phyloP scores from a whole-genome alignment of 2,329 filamentous ascomycete genomes.

The Epichloe hybrida region DNA sequence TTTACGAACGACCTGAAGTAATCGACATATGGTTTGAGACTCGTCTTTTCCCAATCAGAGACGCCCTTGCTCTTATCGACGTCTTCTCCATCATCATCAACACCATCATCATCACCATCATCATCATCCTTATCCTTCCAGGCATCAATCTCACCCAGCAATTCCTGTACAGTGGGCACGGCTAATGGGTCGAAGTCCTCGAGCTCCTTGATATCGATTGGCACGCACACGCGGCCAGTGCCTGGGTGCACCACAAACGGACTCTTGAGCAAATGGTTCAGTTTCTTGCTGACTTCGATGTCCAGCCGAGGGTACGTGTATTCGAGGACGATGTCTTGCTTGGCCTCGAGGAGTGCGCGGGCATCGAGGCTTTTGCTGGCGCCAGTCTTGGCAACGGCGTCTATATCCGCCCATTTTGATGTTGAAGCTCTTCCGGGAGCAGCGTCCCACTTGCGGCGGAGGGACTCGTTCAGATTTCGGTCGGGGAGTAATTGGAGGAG shows the following conservation, averaged over 20 bases:
- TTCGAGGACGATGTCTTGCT: constrained; percentile 91
- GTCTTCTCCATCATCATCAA: constrained; percentile 27
- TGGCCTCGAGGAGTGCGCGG: constrained; percentile 67
- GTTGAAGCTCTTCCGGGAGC: constrained; percentile 62
- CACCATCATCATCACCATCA: constrained; percentile 21
- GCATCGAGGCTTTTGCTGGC: constrained; percentile 59
- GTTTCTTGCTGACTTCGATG: constrained; percentile 92
- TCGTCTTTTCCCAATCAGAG: constrained; percentile 94
- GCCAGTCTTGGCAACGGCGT: constrained; percentile 66
- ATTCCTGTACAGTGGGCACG: constrained; percentile 77
- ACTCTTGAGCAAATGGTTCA: constrained; percentile 94
- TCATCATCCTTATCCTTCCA: constrained; percentile 44
- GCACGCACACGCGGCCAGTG: constrained; percentile 88
- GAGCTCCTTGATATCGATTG: constrained; percentile 62
- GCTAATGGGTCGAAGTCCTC: constrained; percentile 75
- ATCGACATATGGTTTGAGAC: constrained; percentile 83
- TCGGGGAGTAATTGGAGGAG: constrained; percentile 81
- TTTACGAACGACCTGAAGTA: constrained; percentile 75
- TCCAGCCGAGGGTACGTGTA: constrained; percentile 97
- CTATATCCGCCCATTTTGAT: constrained; percentile 90
- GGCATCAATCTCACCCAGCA: constrained; percentile 74
- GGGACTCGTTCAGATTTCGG: constrained; percentile 57
- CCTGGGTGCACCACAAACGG: constrained; percentile 95
- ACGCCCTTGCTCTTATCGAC: constrained; percentile 27
- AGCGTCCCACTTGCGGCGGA: constrained; percentile 84